These are phyloP conservation scores for Lithospermum erythrorhizon DNA, from an alignment of 257 asterid genomes.

Conservation along the genomic window DNA sequence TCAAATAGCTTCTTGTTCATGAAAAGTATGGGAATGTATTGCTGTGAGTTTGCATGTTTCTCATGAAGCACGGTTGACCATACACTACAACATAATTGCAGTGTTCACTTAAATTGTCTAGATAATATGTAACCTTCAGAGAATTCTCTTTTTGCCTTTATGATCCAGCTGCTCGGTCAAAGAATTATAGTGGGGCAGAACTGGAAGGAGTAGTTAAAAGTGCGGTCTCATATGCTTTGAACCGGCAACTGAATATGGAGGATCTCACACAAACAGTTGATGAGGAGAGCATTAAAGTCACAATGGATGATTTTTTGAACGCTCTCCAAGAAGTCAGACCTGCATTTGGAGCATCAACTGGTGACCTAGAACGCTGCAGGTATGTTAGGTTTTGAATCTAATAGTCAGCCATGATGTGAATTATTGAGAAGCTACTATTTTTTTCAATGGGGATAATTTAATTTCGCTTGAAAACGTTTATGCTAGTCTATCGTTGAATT, in stretches of 20 bases:
- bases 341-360: conserved; percentile 99
- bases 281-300: conserved; percentile 84
- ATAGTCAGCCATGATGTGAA: background rate
- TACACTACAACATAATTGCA: background rate
- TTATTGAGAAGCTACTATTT: too few species aligned
- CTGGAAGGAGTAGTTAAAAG: conserved; percentile 99
- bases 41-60: background rate
- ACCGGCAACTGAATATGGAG: conserved; percentile 76
- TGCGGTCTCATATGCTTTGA: conserved; percentile 96
- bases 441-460: too few species aligned
- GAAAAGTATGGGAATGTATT: too few species aligned
- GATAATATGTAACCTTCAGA: background rate
- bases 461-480: too few species aligned
- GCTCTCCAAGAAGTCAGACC: conserved; percentile 82
- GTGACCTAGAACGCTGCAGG: conserved; percentile 98
- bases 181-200: conserved; percentile 97
- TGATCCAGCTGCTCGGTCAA: conserved; percentile 87
- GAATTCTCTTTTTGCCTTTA: conserved; percentile 9
- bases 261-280: conserved; percentile 92
- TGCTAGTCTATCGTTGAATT: too few species aligned
- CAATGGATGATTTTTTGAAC: conserved; percentile 79
- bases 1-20: too few species aligned
- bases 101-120: background rate
- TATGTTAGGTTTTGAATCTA: conserved; percentile 13
- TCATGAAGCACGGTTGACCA: background rate